A percentile compares a stretch with the other conserved stretches of the same genome.
phyloP scores from a whole-genome alignment of 2,329 filamentous ascomycete genomes.

The Cercospora canescens region DNA sequence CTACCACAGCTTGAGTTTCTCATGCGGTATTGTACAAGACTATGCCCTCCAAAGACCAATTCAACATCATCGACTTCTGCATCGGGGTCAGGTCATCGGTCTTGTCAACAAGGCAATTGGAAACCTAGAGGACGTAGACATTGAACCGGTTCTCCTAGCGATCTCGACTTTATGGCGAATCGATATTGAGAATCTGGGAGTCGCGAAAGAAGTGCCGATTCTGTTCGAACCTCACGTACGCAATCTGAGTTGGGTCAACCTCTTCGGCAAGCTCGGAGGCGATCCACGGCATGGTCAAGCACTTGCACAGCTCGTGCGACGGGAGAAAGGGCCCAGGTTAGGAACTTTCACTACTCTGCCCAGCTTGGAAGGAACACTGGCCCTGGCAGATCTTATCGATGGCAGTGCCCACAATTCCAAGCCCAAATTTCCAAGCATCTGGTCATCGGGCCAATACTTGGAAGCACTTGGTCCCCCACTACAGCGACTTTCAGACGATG shows the following conservation, averaged over 20 bases:
- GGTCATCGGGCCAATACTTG: neutral
- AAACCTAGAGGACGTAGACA: conserved; percentile 9
- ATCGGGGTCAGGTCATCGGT: conserved; percentile 9
- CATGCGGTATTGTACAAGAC: conserved; percentile 14
- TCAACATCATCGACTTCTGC: conserved; percentile 5
- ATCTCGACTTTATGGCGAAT: conserved; percentile 16
- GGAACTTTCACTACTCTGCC: conserved; percentile 13
- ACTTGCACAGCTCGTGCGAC: conserved; percentile 10
- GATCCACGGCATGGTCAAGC: conserved; percentile 14
- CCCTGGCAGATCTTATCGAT: conserved; percentile 14
- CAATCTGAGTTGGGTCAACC: conserved; percentile 10
- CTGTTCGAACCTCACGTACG: conserved; percentile 13
- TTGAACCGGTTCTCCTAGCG: conserved; percentile 17
- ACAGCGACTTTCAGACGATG: neutral
- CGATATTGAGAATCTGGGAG: conserved; percentile 7
- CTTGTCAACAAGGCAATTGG: conserved; percentile 13
- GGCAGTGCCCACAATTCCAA: conserved; percentile 5
- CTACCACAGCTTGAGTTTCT: conserved; percentile 16
- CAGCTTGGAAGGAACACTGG: conserved; percentile 11
- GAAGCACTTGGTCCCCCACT: conserved; percentile 3
- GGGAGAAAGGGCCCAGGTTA: conserved; percentile 1
- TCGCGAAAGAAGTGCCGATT: neutral
- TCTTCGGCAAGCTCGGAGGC: conserved; percentile 13
- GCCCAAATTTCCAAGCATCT: conserved; percentile 13
- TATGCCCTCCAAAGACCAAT: conserved; percentile 3